Percentiles rank a stretch among this genome's conserved stretches.
Evolutionary conservation across 345 rosid genomes (phyloP).

Genomic region (Eucalyptus tenuipes): DNA sequence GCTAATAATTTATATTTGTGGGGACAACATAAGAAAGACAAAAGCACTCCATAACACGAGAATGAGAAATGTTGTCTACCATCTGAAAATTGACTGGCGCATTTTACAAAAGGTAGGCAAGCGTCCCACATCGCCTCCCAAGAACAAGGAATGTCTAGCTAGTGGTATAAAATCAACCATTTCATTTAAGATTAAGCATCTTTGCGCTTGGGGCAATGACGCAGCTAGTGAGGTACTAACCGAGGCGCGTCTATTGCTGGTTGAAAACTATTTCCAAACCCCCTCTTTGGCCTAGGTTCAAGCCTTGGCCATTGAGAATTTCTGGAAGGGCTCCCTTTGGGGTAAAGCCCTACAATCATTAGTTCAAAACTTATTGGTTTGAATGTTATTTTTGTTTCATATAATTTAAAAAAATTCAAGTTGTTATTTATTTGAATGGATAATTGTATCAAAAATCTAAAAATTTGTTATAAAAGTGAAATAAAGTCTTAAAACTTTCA

Average conservation of each 20-base stretch:
- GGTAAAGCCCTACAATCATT: slow-evolving; percentile 3
- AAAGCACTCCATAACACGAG: background rate
- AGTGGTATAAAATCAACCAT: no score
- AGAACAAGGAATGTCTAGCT: background rate
- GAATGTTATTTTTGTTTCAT: background rate
- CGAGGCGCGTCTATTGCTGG: no score
- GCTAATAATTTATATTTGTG: background rate
- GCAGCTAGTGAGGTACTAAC: slow-evolving; percentile 25
- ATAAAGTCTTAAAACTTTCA: no score
- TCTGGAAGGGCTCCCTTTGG: slow-evolving; percentile 25
- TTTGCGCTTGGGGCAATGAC: slow-evolving; percentile 25
- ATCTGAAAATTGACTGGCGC: background rate
- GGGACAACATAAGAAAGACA: background rate
- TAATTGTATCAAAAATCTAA: no score
- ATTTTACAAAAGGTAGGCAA: background rate
- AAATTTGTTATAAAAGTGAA: rapidly evolving
- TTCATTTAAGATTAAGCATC: background rate
- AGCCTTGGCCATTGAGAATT: slow-evolving; percentile 18
- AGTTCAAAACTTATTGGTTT: background rate
- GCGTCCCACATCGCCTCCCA: background rate
- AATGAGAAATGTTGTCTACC: background rate
- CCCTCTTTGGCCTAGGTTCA: slow-evolving; percentile 17
- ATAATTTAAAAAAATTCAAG: background rate
- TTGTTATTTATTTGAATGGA: background rate
- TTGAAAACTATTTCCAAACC: background rate